These are phyloP conservation scores for Penicillium chermesinum DNA, from an alignment of 495 filamentous ascomycete genomes.

Conservation along the genomic window DNA sequence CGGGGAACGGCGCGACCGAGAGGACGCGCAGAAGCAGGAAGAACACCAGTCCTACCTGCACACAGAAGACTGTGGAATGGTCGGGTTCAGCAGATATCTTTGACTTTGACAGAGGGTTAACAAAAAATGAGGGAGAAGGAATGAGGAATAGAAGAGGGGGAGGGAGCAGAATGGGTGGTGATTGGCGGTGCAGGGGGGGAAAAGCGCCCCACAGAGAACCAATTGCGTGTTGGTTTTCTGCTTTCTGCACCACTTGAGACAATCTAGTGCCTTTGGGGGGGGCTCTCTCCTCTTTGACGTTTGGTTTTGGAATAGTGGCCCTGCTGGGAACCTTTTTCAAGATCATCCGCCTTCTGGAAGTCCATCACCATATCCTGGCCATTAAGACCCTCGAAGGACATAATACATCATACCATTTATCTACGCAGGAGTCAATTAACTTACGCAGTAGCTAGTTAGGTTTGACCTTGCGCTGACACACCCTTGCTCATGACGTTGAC, in stretches of 20 bases:
- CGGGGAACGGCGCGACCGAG: conserved; percentile 36
- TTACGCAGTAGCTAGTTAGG: not conserved
- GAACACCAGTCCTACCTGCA: conserved; percentile 28
- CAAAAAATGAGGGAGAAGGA: conserved; percentile 11
- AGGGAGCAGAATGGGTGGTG: conserved; percentile 15
- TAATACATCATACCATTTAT: not conserved
- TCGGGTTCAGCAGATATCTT: conserved; percentile 1
- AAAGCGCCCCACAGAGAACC: conserved; percentile 3
- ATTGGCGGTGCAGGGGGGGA: conserved; percentile 11
- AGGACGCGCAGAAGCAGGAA: conserved; percentile 38
- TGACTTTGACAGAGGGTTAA: conserved; percentile 3
- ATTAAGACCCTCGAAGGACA: too few relatives aligned
- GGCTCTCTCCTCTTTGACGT: too few relatives aligned
- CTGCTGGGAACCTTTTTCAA: too few relatives aligned
- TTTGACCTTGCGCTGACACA: not conserved
- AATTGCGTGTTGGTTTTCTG: conserved; percentile 6
- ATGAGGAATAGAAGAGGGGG: conserved; percentile 9
- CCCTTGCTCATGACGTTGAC: conserved; percentile 21
- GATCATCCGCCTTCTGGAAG: too few relatives aligned
- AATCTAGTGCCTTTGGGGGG: not conserved
- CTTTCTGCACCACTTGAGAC: conserved; percentile 3
- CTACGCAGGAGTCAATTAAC: not conserved
- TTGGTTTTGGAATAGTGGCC: too few relatives aligned
- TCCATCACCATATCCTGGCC: too few relatives aligned
- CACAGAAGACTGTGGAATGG: conserved; percentile 12